These are phyloP conservation scores for Vigna trinervia DNA, from an alignment of 306 rosid genomes.

Conservation along the genomic window DNA sequence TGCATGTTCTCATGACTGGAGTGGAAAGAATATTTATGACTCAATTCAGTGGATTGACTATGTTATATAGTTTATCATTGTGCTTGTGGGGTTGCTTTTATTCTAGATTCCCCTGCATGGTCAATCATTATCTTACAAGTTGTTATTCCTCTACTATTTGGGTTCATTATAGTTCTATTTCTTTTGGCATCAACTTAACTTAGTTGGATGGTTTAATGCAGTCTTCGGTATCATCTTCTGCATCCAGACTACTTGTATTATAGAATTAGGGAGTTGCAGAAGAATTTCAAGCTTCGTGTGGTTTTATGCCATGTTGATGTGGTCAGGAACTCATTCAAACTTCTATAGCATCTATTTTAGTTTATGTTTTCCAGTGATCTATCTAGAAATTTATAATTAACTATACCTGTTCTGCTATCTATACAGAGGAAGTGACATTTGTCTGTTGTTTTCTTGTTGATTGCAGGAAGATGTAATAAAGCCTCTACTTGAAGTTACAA, in stretches of 20 bases:
- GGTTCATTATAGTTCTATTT: slow-evolving; percentile 25
- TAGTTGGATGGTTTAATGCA: slow-evolving; percentile 57
- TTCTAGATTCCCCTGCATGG: slow-evolving; percentile 16
- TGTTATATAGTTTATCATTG: not conserved
- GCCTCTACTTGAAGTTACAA: slow-evolving; percentile 96
- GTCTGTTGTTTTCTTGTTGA: slow-evolving; percentile 32
- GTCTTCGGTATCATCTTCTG: slow-evolving; percentile 96
- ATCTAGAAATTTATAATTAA: slow-evolving; percentile 13
- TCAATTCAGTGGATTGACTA: not conserved
- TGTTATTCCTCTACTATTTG: slow-evolving; percentile 21
- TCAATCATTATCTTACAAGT: not conserved
- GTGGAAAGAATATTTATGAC: not conserved
- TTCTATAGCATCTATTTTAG: slow-evolving; percentile 9
- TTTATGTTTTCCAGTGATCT: slow-evolving; percentile 29
- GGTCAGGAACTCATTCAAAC: slow-evolving; percentile 56
- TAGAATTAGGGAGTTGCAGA: slow-evolving; percentile 93
- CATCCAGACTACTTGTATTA: slow-evolving; percentile 93
- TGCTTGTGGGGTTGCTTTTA: slow-evolving; percentile 16
- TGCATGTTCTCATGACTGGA: not conserved
- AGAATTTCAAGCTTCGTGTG: slow-evolving; percentile 88
- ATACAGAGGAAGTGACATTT: slow-evolving; percentile 35
- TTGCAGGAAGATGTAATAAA: slow-evolving; percentile 91
- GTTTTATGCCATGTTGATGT: slow-evolving; percentile 94
- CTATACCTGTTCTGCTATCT: not conserved
- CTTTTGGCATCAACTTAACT: slow-evolving; percentile 22